A percentile compares a stretch with the other conserved stretches of the same genome.
Conservation (phyloP, 2,329 filamentous ascomycete species). For the Dactylonectria macrodidyma region DNA sequence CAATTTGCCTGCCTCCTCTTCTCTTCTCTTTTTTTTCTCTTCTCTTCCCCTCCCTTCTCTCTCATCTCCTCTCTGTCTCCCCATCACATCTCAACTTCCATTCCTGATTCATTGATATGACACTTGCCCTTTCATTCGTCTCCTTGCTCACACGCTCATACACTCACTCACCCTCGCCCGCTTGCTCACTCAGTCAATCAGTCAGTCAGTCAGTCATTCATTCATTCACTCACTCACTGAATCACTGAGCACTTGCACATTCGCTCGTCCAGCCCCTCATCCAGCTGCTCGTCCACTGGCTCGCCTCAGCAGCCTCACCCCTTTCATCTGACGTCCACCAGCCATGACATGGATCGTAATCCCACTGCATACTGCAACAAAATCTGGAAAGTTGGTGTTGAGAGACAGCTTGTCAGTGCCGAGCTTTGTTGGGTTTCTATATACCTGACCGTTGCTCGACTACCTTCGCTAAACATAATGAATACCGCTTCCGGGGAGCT, state of each 20-base stretch:
- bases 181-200: not conserved
- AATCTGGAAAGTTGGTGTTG: conserved; percentile 8
- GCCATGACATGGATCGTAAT: conserved; percentile 3
- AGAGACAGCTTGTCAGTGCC: conserved; percentile 42
- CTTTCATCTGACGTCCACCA: conserved; percentile 4
- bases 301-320: not conserved
- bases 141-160: not conserved
- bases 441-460: conserved; percentile 38
- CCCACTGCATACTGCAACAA: not conserved
- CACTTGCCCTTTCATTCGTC: conserved; percentile 4
- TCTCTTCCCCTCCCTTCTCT: not conserved
- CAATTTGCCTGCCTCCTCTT: too few relatives aligned
- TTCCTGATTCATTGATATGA: conserved; percentile 2
- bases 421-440: conserved; percentile 44
- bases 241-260: not conserved
- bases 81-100: conserved; percentile 4
- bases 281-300: not conserved
- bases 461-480: conserved; percentile 39
- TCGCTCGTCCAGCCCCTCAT: not conserved
- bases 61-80: not conserved
- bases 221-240: not conserved
- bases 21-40: not conserved
- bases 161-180: not conserved
- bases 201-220: not conserved
- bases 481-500: conserved; percentile 36